Conservation (phyloP, 345 rosid species). For the Trapa incisa region DNA sequence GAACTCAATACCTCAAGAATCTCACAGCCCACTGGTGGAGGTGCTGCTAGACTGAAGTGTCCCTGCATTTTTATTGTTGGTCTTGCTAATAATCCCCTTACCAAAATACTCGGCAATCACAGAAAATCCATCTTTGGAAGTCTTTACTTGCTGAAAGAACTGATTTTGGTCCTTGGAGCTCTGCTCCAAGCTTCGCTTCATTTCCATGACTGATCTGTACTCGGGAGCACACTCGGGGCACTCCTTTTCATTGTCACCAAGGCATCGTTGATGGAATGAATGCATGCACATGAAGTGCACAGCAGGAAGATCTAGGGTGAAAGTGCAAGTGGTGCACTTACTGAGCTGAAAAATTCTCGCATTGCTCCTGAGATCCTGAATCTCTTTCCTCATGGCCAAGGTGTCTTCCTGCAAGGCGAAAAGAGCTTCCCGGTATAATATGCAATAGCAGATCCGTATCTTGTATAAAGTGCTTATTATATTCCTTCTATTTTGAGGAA, state of each 20-base stretch:
- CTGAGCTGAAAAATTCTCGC: slow-evolving; percentile 99
- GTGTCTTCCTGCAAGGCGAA: slow-evolving; percentile 58
- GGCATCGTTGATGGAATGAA: slow-evolving; percentile 95
- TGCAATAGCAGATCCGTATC: not conserved
- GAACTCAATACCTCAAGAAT: not conserved
- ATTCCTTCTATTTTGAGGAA: not conserved
- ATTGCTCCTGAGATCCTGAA: slow-evolving; percentile 84
- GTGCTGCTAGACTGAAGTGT: slow-evolving; percentile 19
- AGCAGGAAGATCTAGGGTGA: slow-evolving; percentile 95
- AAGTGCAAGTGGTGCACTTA: slow-evolving; percentile 93
- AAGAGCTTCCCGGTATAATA: not conserved
- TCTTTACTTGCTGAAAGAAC: slow-evolving; percentile 81
- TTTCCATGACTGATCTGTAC: slow-evolving; percentile 73
- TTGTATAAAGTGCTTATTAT: not conserved
- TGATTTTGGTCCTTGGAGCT: slow-evolving; percentile 75
- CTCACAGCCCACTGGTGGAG: slow-evolving; percentile 22
- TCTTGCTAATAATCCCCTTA: slow-evolving; percentile 87
- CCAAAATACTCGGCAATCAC: slow-evolving; percentile 97
- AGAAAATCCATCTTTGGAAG: slow-evolving; percentile 91
- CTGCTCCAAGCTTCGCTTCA: slow-evolving; percentile 87
- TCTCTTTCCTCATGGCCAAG: slow-evolving; percentile 77
- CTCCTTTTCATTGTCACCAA: slow-evolving; percentile 95
- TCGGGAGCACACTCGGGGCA: slow-evolving; percentile 96
- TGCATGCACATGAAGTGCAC: slow-evolving; percentile 99
- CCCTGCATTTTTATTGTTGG: slow-evolving; percentile 28